Evolutionary conservation across 352 stramenopile species (phyloP), one percentile per base, ranked within the genome.

Genomic region (Globisporangium splendens): DNA sequence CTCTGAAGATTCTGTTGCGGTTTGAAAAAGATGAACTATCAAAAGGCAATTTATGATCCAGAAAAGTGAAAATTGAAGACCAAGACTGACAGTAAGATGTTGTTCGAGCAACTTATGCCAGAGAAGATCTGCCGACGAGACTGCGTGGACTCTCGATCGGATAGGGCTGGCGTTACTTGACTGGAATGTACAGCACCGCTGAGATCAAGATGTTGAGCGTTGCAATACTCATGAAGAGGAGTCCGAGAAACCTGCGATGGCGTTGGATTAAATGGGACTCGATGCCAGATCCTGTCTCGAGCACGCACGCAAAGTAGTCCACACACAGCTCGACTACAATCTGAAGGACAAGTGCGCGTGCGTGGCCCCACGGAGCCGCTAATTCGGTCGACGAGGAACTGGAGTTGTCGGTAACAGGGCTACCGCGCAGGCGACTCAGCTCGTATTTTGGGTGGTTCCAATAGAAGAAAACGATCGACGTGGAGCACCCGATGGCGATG

Each of bases 381-480:
- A 33, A 18, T 0, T 1, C 24, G 8, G 18, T 41, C 28, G 1
- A 42, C 31, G 20, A 58, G 50, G 28, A 10, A 35, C 3, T 35
- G 3, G 28, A 35, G 28, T 10, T 8, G 28, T 14, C 39, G 35
- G 20, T 33, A 21, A 31, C 8, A 1, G 12, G 11, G 21, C 0
- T n/a, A 11, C 8, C 35, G 15, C 46, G 39, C 13, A 22, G 15
- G 6, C 52, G 18, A 14, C 22, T 50, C 14, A 61, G 56, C 8
- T 54, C 41, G 46, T 77, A 73, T 54, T 79, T 74, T 11, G 64
- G 51, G 43, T 82, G 70, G 1, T 53, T 48, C 15, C 58, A 65
- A 42, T 66, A 79, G 55, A 76, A 83, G 44, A 66, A 74, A 5
- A 79, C 50, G 8, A 62, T 11, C 17, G 47, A 56, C 3, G 48